phyloP scores from a whole-genome alignment of 345 rosid species.

The Stellera chamaejasme region DNA sequence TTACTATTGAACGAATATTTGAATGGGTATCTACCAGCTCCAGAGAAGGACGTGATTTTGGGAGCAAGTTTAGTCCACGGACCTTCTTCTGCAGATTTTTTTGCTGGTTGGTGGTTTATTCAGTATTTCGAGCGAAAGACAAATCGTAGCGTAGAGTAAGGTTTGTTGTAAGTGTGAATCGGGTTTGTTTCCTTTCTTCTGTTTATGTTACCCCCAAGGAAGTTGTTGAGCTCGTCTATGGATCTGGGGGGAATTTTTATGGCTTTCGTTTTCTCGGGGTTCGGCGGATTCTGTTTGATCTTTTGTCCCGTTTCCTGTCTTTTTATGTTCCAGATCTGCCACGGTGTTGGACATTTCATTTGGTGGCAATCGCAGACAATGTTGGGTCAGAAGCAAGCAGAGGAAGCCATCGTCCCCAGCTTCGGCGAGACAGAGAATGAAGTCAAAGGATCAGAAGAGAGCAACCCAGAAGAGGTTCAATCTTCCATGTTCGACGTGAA shows the following conservation, averaged over 20 bases:
- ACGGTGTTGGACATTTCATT: conserved; percentile 20
- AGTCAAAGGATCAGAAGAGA: conserved; percentile 22
- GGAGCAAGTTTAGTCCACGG: conserved; percentile 7
- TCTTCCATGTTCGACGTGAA: conserved; percentile 46
- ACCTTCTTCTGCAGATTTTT: conserved; percentile 9
- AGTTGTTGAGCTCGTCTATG: conserved; percentile 8
- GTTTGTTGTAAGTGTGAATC: conserved; percentile 4
- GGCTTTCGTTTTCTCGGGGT: conserved; percentile 30
- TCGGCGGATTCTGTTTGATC: conserved; percentile 6
- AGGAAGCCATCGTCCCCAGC: conserved; percentile 75
- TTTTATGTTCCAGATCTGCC: conserved; percentile 33
- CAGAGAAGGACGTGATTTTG: conserved; percentile 12
- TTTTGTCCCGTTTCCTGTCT: conserved; percentile 35
- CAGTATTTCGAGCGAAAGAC: conserved; percentile 20
- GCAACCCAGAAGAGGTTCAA: conserved; percentile 22
- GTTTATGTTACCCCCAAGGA: background rate
- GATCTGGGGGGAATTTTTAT: conserved; percentile 13
- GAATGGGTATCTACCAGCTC: conserved; percentile 16
- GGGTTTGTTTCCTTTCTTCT: background rate
- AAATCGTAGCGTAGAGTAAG: conserved; percentile 15
- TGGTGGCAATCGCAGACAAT: conserved; percentile 29
- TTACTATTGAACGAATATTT: conserved; percentile 12
- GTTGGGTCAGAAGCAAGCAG: conserved; percentile 87
- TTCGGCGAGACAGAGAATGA: conserved; percentile 41
- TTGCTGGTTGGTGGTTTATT: conserved; percentile 10